Evolutionary conservation across 441 rosid species (phyloP).

Genomic region (Croton setiger): DNA sequence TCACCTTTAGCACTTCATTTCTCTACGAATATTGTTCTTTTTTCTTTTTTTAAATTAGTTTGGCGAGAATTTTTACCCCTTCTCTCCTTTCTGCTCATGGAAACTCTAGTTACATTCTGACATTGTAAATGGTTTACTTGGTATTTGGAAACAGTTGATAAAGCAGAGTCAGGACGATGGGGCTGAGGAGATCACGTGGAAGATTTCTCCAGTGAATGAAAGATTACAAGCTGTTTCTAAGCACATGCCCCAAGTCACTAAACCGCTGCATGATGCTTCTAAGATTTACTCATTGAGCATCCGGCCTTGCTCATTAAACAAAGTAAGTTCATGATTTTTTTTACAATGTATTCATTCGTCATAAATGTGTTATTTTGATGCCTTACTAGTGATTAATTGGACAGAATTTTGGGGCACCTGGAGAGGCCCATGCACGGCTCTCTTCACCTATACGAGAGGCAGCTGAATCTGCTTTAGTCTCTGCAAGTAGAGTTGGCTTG

Average conservation of each 20-base stretch:
- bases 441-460: conserved; percentile 44
- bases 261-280: conserved; percentile 42
- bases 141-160: conserved; percentile 48
- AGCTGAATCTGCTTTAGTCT: conserved; percentile 33
- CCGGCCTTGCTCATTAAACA: conserved; percentile 52
- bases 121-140: neutral
- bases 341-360: neutral
- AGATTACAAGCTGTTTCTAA: conserved; percentile 73
- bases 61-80: neutral
- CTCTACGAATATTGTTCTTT: neutral
- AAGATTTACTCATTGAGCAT: conserved; percentile 45
- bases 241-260: conserved; percentile 46
- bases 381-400: conserved; percentile 2
- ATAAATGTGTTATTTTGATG: conserved; percentile 2
- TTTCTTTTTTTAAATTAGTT: neutral
- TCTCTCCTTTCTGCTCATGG: neutral
- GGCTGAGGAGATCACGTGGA: conserved; percentile 86
- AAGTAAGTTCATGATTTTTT: conserved; percentile 33
- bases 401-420: conserved; percentile 35
- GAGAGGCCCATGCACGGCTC: conserved; percentile 45
- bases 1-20: neutral
- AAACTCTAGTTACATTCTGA: neutral
- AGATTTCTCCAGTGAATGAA: conserved; percentile 89
- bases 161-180: conserved; percentile 96
- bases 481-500: conserved; percentile 37